Evolutionary conservation across 1,139 yeast species (phyloP).

Genomic region (Protomyces macrosporus): DNA sequence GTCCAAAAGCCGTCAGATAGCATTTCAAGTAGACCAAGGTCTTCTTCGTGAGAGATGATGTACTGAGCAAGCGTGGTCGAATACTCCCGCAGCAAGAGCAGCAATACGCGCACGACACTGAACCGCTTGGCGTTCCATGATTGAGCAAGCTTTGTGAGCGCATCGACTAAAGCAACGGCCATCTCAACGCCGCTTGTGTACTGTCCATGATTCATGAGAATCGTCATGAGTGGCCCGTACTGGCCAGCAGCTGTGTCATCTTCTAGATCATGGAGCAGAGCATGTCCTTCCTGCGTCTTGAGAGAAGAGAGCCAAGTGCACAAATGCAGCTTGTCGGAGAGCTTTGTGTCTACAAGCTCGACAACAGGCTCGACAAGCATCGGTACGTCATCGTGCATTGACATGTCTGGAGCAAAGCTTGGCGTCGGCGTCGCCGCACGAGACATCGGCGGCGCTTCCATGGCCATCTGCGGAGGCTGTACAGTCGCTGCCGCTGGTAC

Average conservation of each 20-base stretch:
- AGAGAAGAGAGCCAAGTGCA: neutral
- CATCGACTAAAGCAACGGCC: neutral
- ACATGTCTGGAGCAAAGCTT: neutral
- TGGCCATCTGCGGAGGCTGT: too few relatives aligned
- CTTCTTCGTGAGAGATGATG: too few relatives aligned
- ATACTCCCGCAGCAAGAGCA: neutral
- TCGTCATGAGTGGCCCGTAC: neutral
- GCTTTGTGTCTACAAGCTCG: neutral
- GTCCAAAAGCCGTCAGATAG: neutral
- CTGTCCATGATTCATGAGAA: neutral
- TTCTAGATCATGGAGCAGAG: neutral
- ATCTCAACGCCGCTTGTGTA: neutral
- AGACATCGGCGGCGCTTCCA: neutral
- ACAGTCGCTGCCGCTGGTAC: neutral
- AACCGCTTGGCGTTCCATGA: neutral
- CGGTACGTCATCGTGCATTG: neutral
- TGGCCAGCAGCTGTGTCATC: neutral
- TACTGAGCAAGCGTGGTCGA: neutral
- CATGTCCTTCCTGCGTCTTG: neutral
- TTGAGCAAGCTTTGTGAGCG: neutral
- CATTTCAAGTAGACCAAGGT: neutral
- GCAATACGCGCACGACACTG: neutral
- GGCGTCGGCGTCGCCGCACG: neutral
- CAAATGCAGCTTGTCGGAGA: neutral
- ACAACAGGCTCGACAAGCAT: neutral